Conservation (phyloP, 2,329 filamentous ascomycete species). For the Fonsecaea pedrosoi region DNA sequence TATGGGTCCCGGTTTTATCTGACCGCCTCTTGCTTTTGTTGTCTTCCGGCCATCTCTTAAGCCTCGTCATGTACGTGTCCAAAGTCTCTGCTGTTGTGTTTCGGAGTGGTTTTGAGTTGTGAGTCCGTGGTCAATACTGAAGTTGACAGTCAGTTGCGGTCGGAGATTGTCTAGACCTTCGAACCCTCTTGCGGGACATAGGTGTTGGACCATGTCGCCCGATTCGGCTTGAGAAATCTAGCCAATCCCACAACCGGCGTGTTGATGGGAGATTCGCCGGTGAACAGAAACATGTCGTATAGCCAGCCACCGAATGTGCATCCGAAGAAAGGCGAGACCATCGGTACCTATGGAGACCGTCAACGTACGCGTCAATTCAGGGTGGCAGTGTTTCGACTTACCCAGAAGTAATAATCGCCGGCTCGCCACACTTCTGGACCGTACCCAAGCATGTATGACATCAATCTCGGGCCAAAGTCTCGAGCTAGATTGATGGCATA, state of each 20-base stretch:
- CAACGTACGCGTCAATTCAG: not conserved
- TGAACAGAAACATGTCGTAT: constrained; percentile 73
- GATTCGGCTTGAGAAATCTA: constrained; percentile 49
- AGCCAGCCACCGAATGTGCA: constrained; percentile 68
- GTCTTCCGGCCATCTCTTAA: not conserved
- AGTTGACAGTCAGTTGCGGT: not conserved
- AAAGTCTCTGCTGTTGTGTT: no score
- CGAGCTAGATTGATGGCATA: constrained; percentile 77
- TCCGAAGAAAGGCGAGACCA: constrained; percentile 73
- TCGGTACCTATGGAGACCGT: constrained; percentile 63
- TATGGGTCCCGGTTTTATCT: not conserved
- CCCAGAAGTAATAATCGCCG: constrained; percentile 65
- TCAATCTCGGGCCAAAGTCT: constrained; percentile 73
- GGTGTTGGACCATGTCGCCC: constrained; percentile 37
- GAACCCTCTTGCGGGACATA: constrained; percentile 19
- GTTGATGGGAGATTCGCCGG: constrained; percentile 71
- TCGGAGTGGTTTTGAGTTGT: not conserved
- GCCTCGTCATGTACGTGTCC: not conserved
- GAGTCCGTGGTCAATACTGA: not conserved
- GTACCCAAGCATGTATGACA: constrained; percentile 72
- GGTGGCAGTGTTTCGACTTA: not conserved
- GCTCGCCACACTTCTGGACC: constrained; percentile 70
- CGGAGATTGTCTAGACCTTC: constrained; percentile 8
- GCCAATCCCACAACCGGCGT: constrained; percentile 68
- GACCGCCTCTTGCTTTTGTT: constrained; percentile 1